Evolutionary conservation across 2,329 filamentous ascomycete species (phyloP).

Genomic region (Kalaharituber pfeilii): DNA sequence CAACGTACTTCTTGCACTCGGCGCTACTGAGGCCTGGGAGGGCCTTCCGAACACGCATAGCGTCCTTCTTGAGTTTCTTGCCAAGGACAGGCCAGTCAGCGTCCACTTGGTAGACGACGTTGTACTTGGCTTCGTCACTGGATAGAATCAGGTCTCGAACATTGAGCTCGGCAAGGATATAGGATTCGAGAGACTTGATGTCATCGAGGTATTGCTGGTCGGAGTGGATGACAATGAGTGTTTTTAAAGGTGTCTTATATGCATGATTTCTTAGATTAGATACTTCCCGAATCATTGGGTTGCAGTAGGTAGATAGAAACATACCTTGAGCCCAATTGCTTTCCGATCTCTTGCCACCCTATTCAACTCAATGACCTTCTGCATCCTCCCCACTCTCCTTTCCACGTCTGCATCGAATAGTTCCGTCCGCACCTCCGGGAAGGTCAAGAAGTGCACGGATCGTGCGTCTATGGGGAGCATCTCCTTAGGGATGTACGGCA

Average conservation of each 20-base stretch:
- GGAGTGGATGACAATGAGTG: constrained; percentile 71
- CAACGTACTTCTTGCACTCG: constrained; percentile 62
- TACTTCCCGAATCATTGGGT: not conserved
- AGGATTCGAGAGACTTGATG: constrained; percentile 65
- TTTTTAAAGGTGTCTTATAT: constrained; percentile 63
- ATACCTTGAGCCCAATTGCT: constrained; percentile 53
- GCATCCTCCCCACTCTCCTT: constrained; percentile 76
- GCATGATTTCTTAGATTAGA: not conserved
- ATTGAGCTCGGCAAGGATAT: constrained; percentile 84
- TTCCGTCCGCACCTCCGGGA: constrained; percentile 74
- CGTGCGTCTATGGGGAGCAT: constrained; percentile 54
- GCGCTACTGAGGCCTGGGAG: constrained; percentile 61
- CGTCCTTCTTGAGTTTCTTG: constrained; percentile 95
- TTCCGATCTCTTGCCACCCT: constrained; percentile 73
- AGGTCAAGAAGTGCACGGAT: constrained; percentile 82
- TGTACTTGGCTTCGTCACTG: constrained; percentile 75
- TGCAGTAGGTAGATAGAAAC: not conserved
- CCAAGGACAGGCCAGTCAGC: constrained; percentile 90
- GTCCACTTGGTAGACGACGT: constrained; percentile 74
- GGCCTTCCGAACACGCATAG: constrained; percentile 77
- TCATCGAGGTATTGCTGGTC: constrained; percentile 73
- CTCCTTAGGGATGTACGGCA: constrained; percentile 61
- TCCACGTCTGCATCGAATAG: constrained; percentile 77
- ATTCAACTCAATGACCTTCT: constrained; percentile 82
- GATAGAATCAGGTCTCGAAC: constrained; percentile 70